phyloP scores from a whole-genome alignment of 768 basidiomycete genomes.

The Trametes cingulata region DNA sequence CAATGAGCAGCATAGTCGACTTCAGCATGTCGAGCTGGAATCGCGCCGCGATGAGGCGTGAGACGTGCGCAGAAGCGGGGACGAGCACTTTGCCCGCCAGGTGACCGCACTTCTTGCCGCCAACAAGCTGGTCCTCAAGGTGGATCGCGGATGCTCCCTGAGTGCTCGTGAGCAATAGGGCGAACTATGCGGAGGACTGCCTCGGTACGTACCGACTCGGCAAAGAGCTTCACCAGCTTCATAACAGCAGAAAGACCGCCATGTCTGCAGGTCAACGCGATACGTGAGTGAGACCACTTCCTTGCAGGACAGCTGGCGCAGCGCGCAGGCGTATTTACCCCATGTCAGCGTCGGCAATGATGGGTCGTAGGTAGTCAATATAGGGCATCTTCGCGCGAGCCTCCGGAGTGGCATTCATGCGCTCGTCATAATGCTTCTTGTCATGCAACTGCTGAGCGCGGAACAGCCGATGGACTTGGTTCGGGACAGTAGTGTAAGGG shows the following conservation, averaged over 20 bases:
- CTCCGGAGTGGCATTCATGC: constrained; percentile 63
- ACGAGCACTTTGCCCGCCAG: constrained; percentile 92
- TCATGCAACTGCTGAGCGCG: constrained; percentile 93
- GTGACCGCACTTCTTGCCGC: constrained; percentile 95
- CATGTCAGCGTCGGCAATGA: constrained; percentile 94
- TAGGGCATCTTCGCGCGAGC: constrained; percentile 71
- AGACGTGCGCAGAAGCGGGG: constrained; percentile 83
- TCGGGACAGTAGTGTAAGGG: constrained; percentile 94
- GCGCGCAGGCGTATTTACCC: constrained; percentile 52
- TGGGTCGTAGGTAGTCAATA: constrained; percentile 87
- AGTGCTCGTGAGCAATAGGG: not conserved
- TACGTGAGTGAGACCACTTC: not conserved
- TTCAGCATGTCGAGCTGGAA: constrained; percentile 92
- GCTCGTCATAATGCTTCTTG: constrained; percentile 89
- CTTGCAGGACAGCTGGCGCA: too few species aligned
- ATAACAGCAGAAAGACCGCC: constrained; percentile 92
- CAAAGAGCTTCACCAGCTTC: constrained; percentile 92
- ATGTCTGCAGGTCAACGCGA: constrained; percentile 53
- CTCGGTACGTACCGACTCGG: constrained; percentile 67
- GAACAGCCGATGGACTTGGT: constrained; percentile 90
- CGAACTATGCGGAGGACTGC: not conserved
- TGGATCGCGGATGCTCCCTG: constrained; percentile 89
- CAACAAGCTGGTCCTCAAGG: constrained; percentile 91
- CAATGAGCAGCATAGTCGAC: constrained; percentile 85
- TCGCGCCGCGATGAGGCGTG: constrained; percentile 80